Percentiles rank a stretch among this genome's conserved stretches.
These are phyloP conservation scores for Trichoderma sp. DNA, from an alignment of 2,329 filamentous ascomycete species.

Conservation along the genomic window DNA sequence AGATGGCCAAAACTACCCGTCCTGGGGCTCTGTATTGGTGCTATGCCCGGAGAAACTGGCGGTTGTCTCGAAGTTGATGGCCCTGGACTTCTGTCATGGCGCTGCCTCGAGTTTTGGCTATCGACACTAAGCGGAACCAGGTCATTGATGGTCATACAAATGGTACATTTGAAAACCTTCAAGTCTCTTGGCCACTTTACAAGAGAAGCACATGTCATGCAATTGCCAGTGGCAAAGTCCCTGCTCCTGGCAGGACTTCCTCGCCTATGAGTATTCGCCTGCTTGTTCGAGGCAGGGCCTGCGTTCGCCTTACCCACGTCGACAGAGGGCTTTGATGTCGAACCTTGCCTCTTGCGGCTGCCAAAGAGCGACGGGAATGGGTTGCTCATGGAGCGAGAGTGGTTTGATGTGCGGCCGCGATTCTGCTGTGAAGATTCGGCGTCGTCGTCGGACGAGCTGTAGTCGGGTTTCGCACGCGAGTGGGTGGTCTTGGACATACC, in stretches of 20 bases:
- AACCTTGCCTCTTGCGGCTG: constrained; percentile 56
- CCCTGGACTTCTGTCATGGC: constrained; percentile 34
- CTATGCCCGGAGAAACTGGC: constrained; percentile 25
- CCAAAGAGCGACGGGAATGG: constrained; percentile 75
- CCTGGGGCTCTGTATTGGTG: constrained; percentile 15
- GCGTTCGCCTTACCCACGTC: constrained; percentile 41
- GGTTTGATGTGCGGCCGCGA: constrained; percentile 32
- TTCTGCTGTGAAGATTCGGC: constrained; percentile 37
- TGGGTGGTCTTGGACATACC: constrained; percentile 36
- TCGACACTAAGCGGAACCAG: constrained; percentile 46
- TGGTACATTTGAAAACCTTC: constrained; percentile 77
- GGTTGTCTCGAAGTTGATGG: constrained; percentile 7
- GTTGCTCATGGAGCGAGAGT: constrained; percentile 71
- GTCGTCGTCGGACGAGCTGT: constrained; percentile 52
- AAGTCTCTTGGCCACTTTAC: constrained; percentile 78
- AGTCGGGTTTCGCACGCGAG: constrained; percentile 40
- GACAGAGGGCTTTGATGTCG: constrained; percentile 41
- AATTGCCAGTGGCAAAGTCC: constrained; percentile 71
- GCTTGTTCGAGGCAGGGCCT: constrained; percentile 32
- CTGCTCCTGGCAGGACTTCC: constrained; percentile 48
- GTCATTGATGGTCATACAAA: constrained; percentile 85
- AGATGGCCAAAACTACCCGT: constrained; percentile 17
- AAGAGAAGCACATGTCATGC: constrained; percentile 82
- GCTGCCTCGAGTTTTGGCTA: constrained; percentile 34
- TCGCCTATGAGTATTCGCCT: constrained; percentile 36